phyloP scores from a whole-genome alignment of 768 basidiomycete genomes.

The Boletales sp. region DNA sequence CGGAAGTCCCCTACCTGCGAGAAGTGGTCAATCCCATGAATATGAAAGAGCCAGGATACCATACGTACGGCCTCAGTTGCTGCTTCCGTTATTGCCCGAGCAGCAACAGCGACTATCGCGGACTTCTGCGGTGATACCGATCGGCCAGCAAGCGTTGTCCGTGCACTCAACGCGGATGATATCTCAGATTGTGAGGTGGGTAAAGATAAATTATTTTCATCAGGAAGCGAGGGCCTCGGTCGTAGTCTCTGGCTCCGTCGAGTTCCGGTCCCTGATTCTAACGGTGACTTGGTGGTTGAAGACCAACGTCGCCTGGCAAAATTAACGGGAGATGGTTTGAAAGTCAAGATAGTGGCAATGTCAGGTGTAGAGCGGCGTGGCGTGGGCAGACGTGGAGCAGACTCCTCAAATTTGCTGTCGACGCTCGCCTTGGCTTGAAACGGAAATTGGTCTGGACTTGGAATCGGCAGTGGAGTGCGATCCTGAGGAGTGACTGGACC shows the following conservation, averaged over 20 bases:
- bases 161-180: constrained; percentile 27
- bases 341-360: constrained; percentile 44
- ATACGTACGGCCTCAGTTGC: constrained; percentile 30
- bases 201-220: constrained; percentile 30
- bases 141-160: constrained; percentile 30
- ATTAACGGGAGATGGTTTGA: constrained; percentile 60
- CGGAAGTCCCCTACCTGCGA: constrained; percentile 29
- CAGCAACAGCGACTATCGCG: constrained; percentile 16
- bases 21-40: constrained; percentile 22
- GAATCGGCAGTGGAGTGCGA: constrained; percentile 39
- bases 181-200: constrained; percentile 25
- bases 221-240: constrained; percentile 26
- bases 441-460: constrained; percentile 29
- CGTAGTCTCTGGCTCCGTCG: constrained; percentile 35
- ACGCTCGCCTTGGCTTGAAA: constrained; percentile 16
- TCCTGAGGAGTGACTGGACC: constrained; percentile 61
- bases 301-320: constrained; percentile 64
- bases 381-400: constrained; percentile 19
- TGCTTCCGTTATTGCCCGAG: constrained; percentile 24
- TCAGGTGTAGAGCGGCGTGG: constrained; percentile 18
- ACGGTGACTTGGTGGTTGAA: constrained; percentile 35
- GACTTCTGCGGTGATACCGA: constrained; percentile 32
- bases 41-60: constrained; percentile 27
- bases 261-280: constrained; percentile 31
- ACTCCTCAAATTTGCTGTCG: constrained; percentile 20